Evolutionary conservation across 1,284 basidiomycete species (phyloP).

Genomic region (Coniferiporia sulphurascens): DNA sequence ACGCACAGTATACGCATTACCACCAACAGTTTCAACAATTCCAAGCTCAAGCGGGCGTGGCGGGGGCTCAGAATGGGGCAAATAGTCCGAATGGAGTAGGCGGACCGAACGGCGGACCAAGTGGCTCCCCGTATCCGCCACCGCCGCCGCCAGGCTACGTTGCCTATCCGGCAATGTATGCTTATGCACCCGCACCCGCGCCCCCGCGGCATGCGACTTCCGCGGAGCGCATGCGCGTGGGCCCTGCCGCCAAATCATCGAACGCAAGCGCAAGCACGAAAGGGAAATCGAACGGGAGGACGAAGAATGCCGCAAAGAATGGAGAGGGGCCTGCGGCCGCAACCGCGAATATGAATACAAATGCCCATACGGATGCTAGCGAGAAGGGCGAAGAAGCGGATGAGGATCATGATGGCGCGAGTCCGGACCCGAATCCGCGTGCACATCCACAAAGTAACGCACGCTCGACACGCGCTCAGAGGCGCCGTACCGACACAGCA

Average conservation of each 20-base stretch:
- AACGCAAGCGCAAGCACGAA: background rate
- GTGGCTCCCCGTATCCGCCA: background rate
- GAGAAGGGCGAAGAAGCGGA: background rate
- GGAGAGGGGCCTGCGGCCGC: background rate
- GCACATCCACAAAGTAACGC: background rate
- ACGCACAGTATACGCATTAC: slow-evolving; percentile 9
- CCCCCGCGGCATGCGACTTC: background rate
- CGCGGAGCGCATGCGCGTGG: background rate
- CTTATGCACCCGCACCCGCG: background rate
- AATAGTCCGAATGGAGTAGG: background rate
- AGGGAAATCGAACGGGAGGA: background rate
- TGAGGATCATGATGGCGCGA: background rate
- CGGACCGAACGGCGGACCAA: background rate
- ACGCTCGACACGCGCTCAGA: background rate
- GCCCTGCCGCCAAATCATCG: background rate
- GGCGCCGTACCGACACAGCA: background rate
- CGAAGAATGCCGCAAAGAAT: background rate
- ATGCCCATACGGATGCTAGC: background rate
- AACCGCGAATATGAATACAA: background rate
- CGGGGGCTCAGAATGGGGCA: background rate
- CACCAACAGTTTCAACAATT: background rate
- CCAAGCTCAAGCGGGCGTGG: background rate
- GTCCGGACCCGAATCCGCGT: background rate
- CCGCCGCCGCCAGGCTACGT: background rate
- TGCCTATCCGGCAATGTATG: background rate